Evolutionary conservation across 2,329 filamentous ascomycete genomes (phyloP).

Genomic region (Teratosphaeria gauchensis): DNA sequence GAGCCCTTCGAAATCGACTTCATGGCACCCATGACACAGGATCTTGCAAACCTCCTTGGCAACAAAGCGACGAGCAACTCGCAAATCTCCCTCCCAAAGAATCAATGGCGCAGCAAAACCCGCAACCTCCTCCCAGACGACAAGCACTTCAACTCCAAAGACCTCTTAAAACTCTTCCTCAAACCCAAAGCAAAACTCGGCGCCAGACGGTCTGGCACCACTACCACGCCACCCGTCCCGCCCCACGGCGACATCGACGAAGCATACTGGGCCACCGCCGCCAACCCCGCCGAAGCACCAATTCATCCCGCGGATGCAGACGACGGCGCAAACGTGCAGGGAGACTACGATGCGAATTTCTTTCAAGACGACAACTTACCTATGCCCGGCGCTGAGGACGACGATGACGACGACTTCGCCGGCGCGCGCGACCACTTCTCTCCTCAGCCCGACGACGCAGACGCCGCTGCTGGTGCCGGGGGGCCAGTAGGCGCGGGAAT

Average conservation of each 20-base stretch:
- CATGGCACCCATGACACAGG: slow-evolving; percentile 58
- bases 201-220: slow-evolving; percentile 44
- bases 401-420: slow-evolving; percentile 65
- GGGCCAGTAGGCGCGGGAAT: slow-evolving; percentile 20
- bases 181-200: slow-evolving; percentile 86
- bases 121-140: slow-evolving; percentile 91
- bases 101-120: slow-evolving; percentile 90
- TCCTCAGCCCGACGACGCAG: slow-evolving; percentile 47
- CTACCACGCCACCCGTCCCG: slow-evolving; percentile 38
- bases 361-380: slow-evolving; percentile 81
- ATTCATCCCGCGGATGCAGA: slow-evolving; percentile 24
- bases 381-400: slow-evolving; percentile 54
- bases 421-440: slow-evolving; percentile 74
- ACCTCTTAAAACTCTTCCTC: slow-evolving; percentile 79
- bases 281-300: slow-evolving; percentile 21
- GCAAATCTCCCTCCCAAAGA: slow-evolving; percentile 77
- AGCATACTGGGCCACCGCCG: slow-evolving; percentile 75
- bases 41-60: slow-evolving; percentile 66
- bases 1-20: slow-evolving; percentile 96
- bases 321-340: slow-evolving; percentile 52
- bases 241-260: slow-evolving; percentile 77
- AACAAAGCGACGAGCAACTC: slow-evolving; percentile 72
- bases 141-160: slow-evolving; percentile 94
- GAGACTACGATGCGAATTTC: slow-evolving; percentile 94
- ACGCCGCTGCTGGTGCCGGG: slow-evolving; percentile 10